Evolutionary conservation across 2,329 filamentous ascomycete genomes (phyloP).

Genomic region (Arachnomyces sp.): DNA sequence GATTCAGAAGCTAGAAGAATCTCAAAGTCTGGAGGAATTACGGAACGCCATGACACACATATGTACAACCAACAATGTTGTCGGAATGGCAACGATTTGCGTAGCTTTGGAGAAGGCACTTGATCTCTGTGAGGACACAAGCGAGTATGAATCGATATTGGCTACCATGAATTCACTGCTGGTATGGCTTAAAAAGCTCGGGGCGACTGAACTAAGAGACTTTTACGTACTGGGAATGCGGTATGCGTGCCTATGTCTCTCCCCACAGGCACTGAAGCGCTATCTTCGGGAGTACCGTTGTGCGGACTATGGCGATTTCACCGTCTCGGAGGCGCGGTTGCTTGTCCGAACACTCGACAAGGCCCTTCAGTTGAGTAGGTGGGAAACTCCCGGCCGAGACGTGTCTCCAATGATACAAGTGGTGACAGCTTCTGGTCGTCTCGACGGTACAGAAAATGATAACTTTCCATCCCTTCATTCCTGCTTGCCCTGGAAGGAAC

Average conservation of each 20-base stretch:
- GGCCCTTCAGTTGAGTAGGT: slow-evolving; percentile 3
- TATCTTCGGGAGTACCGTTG: slow-evolving; percentile 18
- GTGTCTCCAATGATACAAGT: slow-evolving; percentile 6
- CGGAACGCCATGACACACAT: no score
- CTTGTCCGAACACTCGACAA: slow-evolving; percentile 17
- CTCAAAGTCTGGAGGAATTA: no score
- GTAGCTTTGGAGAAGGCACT: slow-evolving; percentile 4
- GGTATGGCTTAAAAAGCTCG: slow-evolving; percentile 19
- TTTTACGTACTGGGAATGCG: slow-evolving; percentile 21
- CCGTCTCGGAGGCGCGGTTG: slow-evolving; percentile 7
- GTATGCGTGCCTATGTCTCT: slow-evolving; percentile 25
- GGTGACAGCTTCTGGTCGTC: slow-evolving; percentile 3
- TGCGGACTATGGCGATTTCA: slow-evolving; percentile 6
- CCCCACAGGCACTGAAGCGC: slow-evolving; percentile 20
- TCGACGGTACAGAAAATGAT: background rate
- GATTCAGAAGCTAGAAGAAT: no score
- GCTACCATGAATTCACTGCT: slow-evolving; percentile 23
- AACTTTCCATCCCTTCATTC: slow-evolving; percentile 3
- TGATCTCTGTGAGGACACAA: no score
- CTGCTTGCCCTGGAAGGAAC: background rate
- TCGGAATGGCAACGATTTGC: no score
- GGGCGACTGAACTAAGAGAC: slow-evolving; percentile 6
- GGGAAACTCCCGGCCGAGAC: slow-evolving; percentile 5
- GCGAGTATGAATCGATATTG: slow-evolving; percentile 24
- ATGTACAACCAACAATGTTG: no score